These are phyloP conservation scores for Clavispora fructus DNA, from an alignment of 805 yeast species.

Conservation along the genomic window DNA sequence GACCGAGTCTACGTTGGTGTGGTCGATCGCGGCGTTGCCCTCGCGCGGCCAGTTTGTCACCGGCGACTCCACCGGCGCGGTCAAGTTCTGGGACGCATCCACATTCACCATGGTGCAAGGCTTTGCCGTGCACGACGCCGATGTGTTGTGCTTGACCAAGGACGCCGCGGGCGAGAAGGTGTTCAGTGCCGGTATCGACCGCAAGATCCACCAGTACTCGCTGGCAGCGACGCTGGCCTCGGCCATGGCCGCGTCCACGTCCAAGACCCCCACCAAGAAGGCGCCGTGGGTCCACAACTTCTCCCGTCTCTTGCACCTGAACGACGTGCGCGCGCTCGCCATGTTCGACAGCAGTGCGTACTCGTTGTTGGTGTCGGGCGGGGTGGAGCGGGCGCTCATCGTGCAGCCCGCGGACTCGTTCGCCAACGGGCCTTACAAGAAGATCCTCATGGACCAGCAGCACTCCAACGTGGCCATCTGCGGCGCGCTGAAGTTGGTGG, in stretches of 20 bases:
- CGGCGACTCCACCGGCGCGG: slow-evolving; percentile 94
- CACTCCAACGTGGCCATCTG: slow-evolving; percentile 48
- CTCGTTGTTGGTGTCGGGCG: slow-evolving; percentile 73
- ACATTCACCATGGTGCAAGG: slow-evolving; percentile 74
- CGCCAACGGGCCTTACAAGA: slow-evolving; percentile 64
- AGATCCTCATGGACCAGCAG: slow-evolving; percentile 61
- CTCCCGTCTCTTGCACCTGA: slow-evolving; percentile 77
- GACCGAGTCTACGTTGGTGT: slow-evolving; percentile 81
- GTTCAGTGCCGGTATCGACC: slow-evolving; percentile 89
- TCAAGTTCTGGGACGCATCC: slow-evolving; percentile 87
- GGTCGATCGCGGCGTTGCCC: slow-evolving; percentile 73
- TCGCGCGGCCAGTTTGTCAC: slow-evolving; percentile 71
- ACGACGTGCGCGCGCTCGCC: slow-evolving; percentile 77
- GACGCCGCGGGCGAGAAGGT: slow-evolving; percentile 58
- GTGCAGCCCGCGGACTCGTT: slow-evolving; percentile 64
- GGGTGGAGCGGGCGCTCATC: slow-evolving; percentile 69
- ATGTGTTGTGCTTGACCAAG: slow-evolving; percentile 67
- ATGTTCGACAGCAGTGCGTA: slow-evolving; percentile 64
- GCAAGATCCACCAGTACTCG: slow-evolving; percentile 75
- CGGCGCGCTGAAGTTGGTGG: slow-evolving; percentile 45
- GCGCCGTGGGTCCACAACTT: slow-evolving; percentile 71
- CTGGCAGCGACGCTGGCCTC: slow-evolving; percentile 26
- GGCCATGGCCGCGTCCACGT: too few species aligned
- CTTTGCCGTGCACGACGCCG: slow-evolving; percentile 85
- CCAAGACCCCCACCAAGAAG: slow-evolving; percentile 16